Evolutionary conservation across 2,329 filamentous ascomycete genomes (phyloP).

Genomic region (Thelonectria discophora): DNA sequence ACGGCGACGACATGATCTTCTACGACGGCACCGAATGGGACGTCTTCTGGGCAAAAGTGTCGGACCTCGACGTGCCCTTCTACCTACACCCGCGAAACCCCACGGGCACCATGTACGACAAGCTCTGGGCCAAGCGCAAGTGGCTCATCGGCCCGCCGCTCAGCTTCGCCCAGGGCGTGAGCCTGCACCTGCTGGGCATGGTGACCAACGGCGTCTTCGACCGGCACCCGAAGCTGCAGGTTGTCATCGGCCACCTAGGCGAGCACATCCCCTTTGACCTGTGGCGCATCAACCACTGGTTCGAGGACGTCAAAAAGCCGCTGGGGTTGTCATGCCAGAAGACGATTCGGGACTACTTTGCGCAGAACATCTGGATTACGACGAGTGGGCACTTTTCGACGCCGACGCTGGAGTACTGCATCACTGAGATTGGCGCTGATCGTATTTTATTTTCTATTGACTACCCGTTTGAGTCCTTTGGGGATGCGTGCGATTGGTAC

Average conservation of each 20-base stretch:
- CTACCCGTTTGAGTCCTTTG: constrained; percentile 60
- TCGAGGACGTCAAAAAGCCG: constrained; percentile 64
- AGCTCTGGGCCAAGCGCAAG: constrained; percentile 65
- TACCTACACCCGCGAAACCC: constrained; percentile 71
- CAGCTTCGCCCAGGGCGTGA: constrained; percentile 67
- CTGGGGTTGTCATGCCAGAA: constrained; percentile 58
- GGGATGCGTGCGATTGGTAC: constrained; percentile 54
- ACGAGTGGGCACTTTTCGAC: constrained; percentile 66
- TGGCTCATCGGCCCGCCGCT: constrained; percentile 69
- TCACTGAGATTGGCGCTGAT: constrained; percentile 58
- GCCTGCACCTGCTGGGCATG: constrained; percentile 63
- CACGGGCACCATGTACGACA: constrained; percentile 64
- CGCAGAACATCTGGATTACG: constrained; percentile 64
- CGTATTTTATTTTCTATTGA: constrained; percentile 63
- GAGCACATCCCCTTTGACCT: constrained; percentile 60
- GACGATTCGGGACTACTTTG: constrained; percentile 62
- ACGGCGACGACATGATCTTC: constrained; percentile 70
- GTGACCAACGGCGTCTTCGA: constrained; percentile 62
- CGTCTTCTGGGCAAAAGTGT: constrained; percentile 66
- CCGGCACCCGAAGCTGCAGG: constrained; percentile 54
- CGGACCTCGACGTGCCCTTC: constrained; percentile 69
- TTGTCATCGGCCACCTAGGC: constrained; percentile 59
- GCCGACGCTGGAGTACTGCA: constrained; percentile 58
- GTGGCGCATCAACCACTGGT: constrained; percentile 63
- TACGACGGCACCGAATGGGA: constrained; percentile 70